phyloP scores from a whole-genome alignment of 179 eudicot genomes.

The Heliamphora pulchella region DNA sequence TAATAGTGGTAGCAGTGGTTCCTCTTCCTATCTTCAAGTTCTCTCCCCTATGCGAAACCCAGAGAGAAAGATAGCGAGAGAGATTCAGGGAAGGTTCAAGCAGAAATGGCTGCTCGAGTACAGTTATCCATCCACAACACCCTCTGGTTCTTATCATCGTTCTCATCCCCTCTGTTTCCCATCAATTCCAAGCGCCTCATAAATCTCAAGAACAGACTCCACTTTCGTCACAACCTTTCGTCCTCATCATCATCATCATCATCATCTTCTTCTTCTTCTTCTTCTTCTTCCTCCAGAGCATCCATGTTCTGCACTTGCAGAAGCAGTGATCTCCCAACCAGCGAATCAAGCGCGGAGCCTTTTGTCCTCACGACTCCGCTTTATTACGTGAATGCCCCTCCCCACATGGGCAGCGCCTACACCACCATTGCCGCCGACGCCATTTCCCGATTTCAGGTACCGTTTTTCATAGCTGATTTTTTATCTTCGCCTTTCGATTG shows the following conservation, averaged over 20 bases:
- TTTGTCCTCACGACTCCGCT: slow-evolving; percentile 93
- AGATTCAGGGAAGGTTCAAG: neutral
- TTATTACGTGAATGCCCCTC: slow-evolving; percentile 98
- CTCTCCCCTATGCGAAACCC: neutral
- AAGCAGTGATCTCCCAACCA: slow-evolving; percentile 1
- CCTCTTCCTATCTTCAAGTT: no score
- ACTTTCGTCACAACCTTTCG: slow-evolving; percentile 17
- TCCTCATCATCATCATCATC: neutral
- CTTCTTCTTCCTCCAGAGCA: slow-evolving; percentile 27
- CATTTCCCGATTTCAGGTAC: slow-evolving; percentile 94
- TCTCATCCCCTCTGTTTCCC: slow-evolving; percentile 24
- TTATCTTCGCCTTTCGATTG: neutral
- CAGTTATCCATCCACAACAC: slow-evolving; percentile 31
- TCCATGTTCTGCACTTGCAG: slow-evolving; percentile 39
- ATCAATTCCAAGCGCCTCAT: slow-evolving; percentile 16
- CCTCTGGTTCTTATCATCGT: slow-evolving; percentile 25
- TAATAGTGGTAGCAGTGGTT: no score
- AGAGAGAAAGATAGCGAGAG: neutral
- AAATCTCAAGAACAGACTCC: slow-evolving; percentile 25
- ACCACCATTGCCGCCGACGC: slow-evolving; percentile 98
- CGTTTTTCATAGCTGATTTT: neutral
- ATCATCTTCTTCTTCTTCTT: slow-evolving; percentile 19
- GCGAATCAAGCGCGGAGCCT: slow-evolving; percentile 20
- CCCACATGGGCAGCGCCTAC: slow-evolving; percentile 98
- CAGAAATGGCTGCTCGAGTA: slow-evolving; percentile 47